Percentiles rank a stretch among this genome's conserved stretches.
These are phyloP conservation scores for Geosmithia morbida DNA, from an alignment of 2,329 filamentous ascomycete species.

Conservation along the genomic window DNA sequence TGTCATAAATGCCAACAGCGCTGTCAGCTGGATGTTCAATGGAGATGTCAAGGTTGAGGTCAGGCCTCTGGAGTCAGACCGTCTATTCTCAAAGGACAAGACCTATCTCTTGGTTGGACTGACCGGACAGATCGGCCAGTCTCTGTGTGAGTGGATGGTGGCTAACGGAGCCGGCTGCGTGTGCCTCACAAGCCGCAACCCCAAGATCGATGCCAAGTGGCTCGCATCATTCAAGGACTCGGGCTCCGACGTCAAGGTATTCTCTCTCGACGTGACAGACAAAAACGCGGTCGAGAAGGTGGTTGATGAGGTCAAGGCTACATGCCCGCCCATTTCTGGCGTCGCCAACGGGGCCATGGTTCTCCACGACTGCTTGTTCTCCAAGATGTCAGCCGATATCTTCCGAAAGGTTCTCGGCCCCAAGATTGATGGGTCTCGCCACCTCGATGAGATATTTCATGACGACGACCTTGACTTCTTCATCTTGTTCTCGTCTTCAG, in stretches of 20 bases:
- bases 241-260: constrained; percentile 1
- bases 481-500: constrained; percentile 17
- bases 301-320: constrained; percentile 8
- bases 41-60: not conserved
- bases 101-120: constrained; percentile 19
- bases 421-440: constrained; percentile 17
- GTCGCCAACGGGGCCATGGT: constrained; percentile 29
- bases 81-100: constrained; percentile 9
- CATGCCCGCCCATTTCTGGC: constrained; percentile 20
- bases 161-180: constrained; percentile 19
- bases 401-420: constrained; percentile 12
- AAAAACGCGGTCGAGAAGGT: not conserved
- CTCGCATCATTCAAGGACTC: constrained; percentile 5
- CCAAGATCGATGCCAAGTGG: constrained; percentile 15
- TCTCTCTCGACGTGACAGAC: constrained; percentile 1
- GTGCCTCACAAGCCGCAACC: constrained; percentile 21
- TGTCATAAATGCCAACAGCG: not conserved
- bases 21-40: constrained; percentile 1
- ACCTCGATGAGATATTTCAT: constrained; percentile 16
- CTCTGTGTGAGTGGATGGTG: constrained; percentile 24
- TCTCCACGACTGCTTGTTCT: constrained; percentile 18
- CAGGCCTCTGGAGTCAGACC: not conserved
- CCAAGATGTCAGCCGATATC: constrained; percentile 10
- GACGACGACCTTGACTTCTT: constrained; percentile 19
- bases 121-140: constrained; percentile 18